Percentiles rank a stretch among this genome's conserved stretches.
These are phyloP conservation scores for Aspergillus sp. DNA, from an alignment of 2,329 filamentous ascomycete species.

Conservation along the genomic window DNA sequence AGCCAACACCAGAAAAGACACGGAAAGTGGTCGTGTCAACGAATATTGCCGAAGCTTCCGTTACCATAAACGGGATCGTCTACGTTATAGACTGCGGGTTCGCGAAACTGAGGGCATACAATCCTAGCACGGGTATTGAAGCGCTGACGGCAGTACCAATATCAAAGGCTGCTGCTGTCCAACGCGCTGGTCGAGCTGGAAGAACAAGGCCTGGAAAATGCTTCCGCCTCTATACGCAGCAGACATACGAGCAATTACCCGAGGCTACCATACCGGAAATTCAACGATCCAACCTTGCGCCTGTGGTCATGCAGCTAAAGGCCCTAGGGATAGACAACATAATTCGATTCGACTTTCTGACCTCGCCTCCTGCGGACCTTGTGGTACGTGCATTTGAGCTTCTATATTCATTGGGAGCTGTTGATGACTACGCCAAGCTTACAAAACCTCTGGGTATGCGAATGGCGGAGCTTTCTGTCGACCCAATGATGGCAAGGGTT, in stretches of 20 bases:
- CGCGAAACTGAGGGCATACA: slow-evolving; percentile 84
- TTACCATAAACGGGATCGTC: slow-evolving; percentile 89
- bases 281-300: slow-evolving; percentile 85
- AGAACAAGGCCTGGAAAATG: slow-evolving; percentile 90
- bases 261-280: slow-evolving; percentile 84
- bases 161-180: slow-evolving; percentile 89
- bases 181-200: slow-evolving; percentile 85
- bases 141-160: slow-evolving; percentile 77
- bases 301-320: slow-evolving; percentile 86
- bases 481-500: slow-evolving; percentile 94
- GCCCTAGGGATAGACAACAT: slow-evolving; percentile 95
- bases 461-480: slow-evolving; percentile 91
- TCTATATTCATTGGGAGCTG: slow-evolving; percentile 78
- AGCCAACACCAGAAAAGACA: slow-evolving; percentile 74
- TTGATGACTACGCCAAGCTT: slow-evolving; percentile 87
- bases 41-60: slow-evolving; percentile 94
- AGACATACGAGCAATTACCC: slow-evolving; percentile 63
- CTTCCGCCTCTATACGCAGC: slow-evolving; percentile 86
- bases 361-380: slow-evolving; percentile 78
- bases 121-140: slow-evolving; percentile 82
- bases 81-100: slow-evolving; percentile 90
- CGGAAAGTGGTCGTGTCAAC: slow-evolving; percentile 92
- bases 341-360: slow-evolving; percentile 84
- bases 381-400: slow-evolving; percentile 84
- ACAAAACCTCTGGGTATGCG: slow-evolving; percentile 82